Evolutionary conservation across 257 asterid genomes (phyloP), one percentile per base, ranked within the genome.

Genomic region (Fraxinus anomala): DNA sequence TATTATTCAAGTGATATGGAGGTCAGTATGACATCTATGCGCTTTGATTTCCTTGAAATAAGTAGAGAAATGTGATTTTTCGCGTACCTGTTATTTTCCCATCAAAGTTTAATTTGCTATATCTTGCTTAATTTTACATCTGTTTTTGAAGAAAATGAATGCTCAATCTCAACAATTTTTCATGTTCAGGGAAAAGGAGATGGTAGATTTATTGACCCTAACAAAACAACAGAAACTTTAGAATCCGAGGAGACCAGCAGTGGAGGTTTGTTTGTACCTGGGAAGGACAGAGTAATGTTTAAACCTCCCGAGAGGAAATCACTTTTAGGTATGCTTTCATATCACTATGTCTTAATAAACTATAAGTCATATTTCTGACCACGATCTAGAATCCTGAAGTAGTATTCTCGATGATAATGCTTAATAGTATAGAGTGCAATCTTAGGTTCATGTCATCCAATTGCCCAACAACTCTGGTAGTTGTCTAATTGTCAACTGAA

Each of bases 231-330:
- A 1, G 86, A 77, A 28, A 90, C 90, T 8, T 81, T 94, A 70
- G 92, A 86, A 54, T 94, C 97, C 1, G 99, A 92, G 67, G 83
- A 84, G 70, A 70, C 89, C 7, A 69, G 78, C 59, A 59, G 69
- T 36, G 97, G 97, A 11, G 97, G 99, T 71, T 79, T 94, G 80
- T 77, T 81, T 61, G 77, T 87, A 68, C 89, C 91, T 5, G 96
- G 89, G 61, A 90, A 86, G 87, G 96, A 91, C 70, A 82, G 91
- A 83, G 86, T 94, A 9, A 83, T 90, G 51, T 94, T 89, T 79
- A 83, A 88, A 81, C 87, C 88, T 63, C 73, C 88, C 0, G 97
- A 91, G 83, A 82, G 89, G 76, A 94, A 90, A 87, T 94, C 98
- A 1, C 82, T 81, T 74, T 74, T 92, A 83, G 99, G 99, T 92